These are phyloP conservation scores for Adiantum capillusveneris DNA, from an alignment of 75 land plant genomes.

Conservation along the genomic window DNA sequence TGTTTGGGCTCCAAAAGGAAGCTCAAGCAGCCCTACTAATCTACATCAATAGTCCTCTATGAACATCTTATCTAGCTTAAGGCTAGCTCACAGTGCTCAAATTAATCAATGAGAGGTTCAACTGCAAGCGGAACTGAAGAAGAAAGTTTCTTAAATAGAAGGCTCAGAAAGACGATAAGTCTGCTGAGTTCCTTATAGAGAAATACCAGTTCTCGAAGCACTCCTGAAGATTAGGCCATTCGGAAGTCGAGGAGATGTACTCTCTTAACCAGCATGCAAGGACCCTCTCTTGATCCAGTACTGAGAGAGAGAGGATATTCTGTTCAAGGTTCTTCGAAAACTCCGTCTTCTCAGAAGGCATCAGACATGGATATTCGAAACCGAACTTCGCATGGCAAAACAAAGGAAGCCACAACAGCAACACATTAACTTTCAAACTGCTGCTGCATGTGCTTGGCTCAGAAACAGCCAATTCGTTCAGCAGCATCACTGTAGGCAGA, in stretches of 20 bases:
- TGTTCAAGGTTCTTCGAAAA: slow-evolving; percentile 37
- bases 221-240: slow-evolving; percentile 63
- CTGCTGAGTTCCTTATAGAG: slow-evolving; percentile 5
- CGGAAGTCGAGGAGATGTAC: slow-evolving; percentile 44
- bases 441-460: slow-evolving; percentile 20
- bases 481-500: slow-evolving; percentile 33
- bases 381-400: slow-evolving; percentile 51
- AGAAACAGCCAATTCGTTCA: slow-evolving; percentile 23
- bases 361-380: slow-evolving; percentile 39
- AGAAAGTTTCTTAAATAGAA: too few relatives aligned
- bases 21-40: too few relatives aligned
- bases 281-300: slow-evolving; percentile 50
- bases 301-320: slow-evolving; percentile 30
- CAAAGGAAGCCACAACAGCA: slow-evolving; percentile 60
- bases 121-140: too few relatives aligned
- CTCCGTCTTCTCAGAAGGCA: slow-evolving; percentile 40
- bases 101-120: too few relatives aligned
- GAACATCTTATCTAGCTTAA: too few relatives aligned
- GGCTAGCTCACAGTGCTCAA: too few relatives aligned
- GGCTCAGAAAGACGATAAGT: too few relatives aligned
- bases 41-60: too few relatives aligned
- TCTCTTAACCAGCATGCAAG: slow-evolving; percentile 57
- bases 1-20: too few relatives aligned
- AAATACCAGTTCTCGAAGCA: slow-evolving; percentile 51
- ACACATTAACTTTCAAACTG: slow-evolving; percentile 32